phyloP scores from a whole-genome alignment of 148 eudicot genomes.

The Vaccinium myrtillus region DNA sequence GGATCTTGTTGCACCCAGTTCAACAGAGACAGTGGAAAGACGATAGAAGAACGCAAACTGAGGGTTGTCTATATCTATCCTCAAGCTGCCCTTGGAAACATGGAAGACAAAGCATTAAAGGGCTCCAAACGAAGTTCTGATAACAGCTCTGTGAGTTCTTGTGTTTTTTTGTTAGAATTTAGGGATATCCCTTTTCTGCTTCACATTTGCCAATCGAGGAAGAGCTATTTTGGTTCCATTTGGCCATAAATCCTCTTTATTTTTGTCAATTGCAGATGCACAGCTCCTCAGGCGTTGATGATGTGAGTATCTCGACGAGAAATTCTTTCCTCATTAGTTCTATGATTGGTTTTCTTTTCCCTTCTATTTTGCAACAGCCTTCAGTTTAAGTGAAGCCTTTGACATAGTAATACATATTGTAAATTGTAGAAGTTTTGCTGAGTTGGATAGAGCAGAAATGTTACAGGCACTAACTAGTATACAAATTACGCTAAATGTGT shows the following conservation, averaged over 20 bases:
- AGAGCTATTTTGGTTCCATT: background rate
- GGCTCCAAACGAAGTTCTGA: slow-evolving; percentile 37
- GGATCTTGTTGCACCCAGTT: slow-evolving; percentile 44
- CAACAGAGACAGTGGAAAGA: slow-evolving; percentile 70
- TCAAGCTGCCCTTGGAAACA: slow-evolving; percentile 35
- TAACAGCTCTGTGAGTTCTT: slow-evolving; percentile 47
- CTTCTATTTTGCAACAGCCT: background rate
- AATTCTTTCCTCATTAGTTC: background rate
- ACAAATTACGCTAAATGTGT: too few species aligned
- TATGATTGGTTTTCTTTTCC: background rate
- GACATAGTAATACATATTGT: background rate
- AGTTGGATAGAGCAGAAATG: background rate
- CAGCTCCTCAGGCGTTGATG: slow-evolving; percentile 18
- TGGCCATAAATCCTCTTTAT: background rate
- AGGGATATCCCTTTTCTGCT: background rate
- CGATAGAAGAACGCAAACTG: slow-evolving; percentile 75
- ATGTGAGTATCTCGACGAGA: slow-evolving; percentile 10
- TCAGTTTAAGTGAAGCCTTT: background rate
- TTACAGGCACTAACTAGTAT: too few species aligned
- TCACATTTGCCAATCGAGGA: background rate
- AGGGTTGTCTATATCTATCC: slow-evolving; percentile 61
- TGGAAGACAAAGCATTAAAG: slow-evolving; percentile 40
- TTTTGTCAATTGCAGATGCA: slow-evolving; percentile 15
- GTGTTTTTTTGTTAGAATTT: background rate
- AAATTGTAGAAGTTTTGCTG: background rate